Evolutionary conservation across 1,284 basidiomycete species (phyloP).

Genomic region (Ganoderma multipileum): DNA sequence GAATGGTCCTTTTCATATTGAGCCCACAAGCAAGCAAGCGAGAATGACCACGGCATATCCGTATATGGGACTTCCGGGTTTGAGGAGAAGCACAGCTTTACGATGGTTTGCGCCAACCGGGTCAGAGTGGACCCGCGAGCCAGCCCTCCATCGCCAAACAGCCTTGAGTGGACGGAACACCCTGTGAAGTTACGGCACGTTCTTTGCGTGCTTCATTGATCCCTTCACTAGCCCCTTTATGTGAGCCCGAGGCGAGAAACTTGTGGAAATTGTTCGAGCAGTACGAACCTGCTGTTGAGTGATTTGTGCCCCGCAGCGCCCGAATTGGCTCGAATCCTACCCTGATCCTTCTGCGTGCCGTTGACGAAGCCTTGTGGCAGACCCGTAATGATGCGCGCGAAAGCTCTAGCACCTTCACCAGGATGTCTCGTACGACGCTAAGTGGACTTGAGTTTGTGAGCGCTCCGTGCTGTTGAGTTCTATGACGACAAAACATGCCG

Average conservation of each 20-base stretch:
- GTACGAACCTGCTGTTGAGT: neutral
- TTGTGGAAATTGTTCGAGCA: neutral
- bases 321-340: neutral
- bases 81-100: neutral
- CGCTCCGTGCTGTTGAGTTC: neutral
- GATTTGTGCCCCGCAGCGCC: neutral
- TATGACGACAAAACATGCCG: neutral
- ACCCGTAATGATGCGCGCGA: too few relatives aligned
- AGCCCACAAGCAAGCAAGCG: neutral
- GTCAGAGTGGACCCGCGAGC: neutral
- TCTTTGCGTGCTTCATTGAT: too few relatives aligned
- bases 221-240: too few relatives aligned
- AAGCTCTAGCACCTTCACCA: neutral
- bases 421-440: neutral
- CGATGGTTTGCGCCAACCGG: neutral
- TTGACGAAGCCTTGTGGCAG: too few relatives aligned
- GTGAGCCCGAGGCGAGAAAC: neutral
- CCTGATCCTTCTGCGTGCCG: neutral
- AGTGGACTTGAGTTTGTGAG: neutral
- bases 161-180: neutral
- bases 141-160: neutral
- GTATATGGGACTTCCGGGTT: neutral
- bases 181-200: neutral
- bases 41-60: neutral
- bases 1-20: neutral